Evolutionary conservation across 2,329 filamentous ascomycete species (phyloP), one percentile per base, ranked within the genome.

Genomic region (Bipolaris victoriae): DNA sequence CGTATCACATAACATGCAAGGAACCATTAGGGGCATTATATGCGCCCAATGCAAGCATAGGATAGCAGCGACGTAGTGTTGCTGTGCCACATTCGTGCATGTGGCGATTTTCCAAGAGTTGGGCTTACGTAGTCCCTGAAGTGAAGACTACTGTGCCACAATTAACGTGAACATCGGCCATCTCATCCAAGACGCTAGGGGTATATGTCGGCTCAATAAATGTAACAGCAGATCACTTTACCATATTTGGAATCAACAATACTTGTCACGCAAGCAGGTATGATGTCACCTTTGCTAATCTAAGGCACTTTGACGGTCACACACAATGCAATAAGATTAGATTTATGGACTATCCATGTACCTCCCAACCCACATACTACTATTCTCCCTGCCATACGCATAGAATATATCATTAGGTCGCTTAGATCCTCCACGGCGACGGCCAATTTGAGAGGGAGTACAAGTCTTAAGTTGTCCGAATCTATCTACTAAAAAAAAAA

Each of bases 331-430:
- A 16, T 9, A 36, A 36, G 26, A 7, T 16, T 29, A 2, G 45
- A 26, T 26, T 9, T 26, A 26, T 9, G 49, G 40, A 18, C 24
- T 49, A n/a, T 39, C n/a, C 1, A 57, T 15, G n/a, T 29, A 10
- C 24, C 40, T 52, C 13, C 40, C 44, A 24, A 57, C 22, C 49
- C 10, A 57, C 7, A 57, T 57, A 13, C 45, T 53, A 15, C 31
- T 13, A 3, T 57, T 41, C 13, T 53, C 7, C 39, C 31, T 3
- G 11, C 49, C 24, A 49, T 50, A 49, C 2, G 46, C 3, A 20
- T 57, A 57, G 46, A 46, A 57, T 13, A 57, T 31, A 2, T 57
- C 11, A 10, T 57, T 48, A 0, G 22, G 18, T 16, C 39, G 16
- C 11, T 55, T 44, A 41, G 36, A 55, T 48, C 6, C 1, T 48